Evolutionary conservation across 768 basidiomycete genomes (phyloP), one percentile per base, ranked within the genome.

Genomic region (Auriscalpium vulgare): DNA sequence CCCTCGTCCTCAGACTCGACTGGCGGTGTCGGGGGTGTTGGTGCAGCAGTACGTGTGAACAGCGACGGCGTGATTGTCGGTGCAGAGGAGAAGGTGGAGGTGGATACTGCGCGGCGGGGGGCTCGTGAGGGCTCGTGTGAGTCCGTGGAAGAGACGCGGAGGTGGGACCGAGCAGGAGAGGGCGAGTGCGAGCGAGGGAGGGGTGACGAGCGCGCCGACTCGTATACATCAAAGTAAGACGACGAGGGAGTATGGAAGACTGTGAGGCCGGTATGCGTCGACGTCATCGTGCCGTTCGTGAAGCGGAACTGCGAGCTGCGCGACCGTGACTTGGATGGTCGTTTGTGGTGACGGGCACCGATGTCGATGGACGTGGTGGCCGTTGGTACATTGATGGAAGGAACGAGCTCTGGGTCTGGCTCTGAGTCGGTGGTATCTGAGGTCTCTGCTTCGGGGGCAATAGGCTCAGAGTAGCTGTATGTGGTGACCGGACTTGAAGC

Each of bases 201-300:
- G 0, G 83, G 83, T 2, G 85, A 84, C 4, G 80, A 80, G 10
- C 79, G 77, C 3, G 86, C 84, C 8, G 84, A 81, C 17, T 80
- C 75, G 58, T 74, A 87, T 3, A 66, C 61, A 65, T 88, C 84
- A 60, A 81, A 85, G 45, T 88, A 59, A n/a, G 87, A 89, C 0
- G 89, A 91, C 0, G 84, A 81, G 8, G 90, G 88, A 0, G 90
- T 91, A 67, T 89, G 85, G 68, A 85, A 91, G 44, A 83, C 74
- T 1, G 85, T 82, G 3, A 81, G 65, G 2, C 77, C 76, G 0
- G 85, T 83, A 51, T 76, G 78, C 7, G 79, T 76, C 19, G 83
- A 83, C 38, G 78, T 75, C 58, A 83, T 68, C 1, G 85, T 86
- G 36, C 71, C 63, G 52, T 38, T 11, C 55, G 69, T 3, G 55